A percentile compares a stretch with the other conserved stretches of the same genome.
Conservation (phyloP, 2,329 filamentous ascomycete genomes). For the Zasmidium angulare region DNA sequence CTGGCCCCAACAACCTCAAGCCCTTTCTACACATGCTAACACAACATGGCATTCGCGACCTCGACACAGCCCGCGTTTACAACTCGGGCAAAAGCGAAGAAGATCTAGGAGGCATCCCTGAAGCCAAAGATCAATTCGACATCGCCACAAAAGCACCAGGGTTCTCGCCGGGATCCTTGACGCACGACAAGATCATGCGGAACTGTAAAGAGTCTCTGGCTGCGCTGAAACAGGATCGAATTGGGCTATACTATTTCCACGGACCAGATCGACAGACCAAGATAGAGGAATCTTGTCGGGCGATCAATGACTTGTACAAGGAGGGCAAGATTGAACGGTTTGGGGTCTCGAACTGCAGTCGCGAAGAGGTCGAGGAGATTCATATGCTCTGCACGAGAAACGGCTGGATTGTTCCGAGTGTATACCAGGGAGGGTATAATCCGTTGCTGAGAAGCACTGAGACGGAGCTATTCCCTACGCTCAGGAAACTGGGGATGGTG, state of each 20-base stretch:
- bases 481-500: conserved; percentile 44
- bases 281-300: conserved; percentile 47
- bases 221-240: conserved; percentile 28
- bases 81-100: conserved; percentile 41
- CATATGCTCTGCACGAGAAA: conserved; percentile 41
- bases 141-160: conserved; percentile 34
- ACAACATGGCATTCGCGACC: conserved; percentile 33
- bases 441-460: conserved; percentile 37
- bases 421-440: conserved; percentile 51
- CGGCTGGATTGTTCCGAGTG: conserved; percentile 44
- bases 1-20: conserved; percentile 20
- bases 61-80: conserved; percentile 43
- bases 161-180: conserved; percentile 26
- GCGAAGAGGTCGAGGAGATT: conserved; percentile 51
- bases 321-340: conserved; percentile 48
- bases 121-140: conserved; percentile 22
- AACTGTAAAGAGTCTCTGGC: conserved; percentile 28
- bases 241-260: conserved; percentile 47
- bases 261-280: conserved; percentile 48
- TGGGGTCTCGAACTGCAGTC: conserved; percentile 48
- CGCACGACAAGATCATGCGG: conserved; percentile 26
- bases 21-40: conserved; percentile 35
- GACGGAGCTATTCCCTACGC: conserved; percentile 42
- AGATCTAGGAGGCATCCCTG: conserved; percentile 40
- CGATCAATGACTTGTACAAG: conserved; percentile 47